Evolutionary conservation across 768 basidiomycete species (phyloP).

Genomic region (Favolaschia claudopus): DNA sequence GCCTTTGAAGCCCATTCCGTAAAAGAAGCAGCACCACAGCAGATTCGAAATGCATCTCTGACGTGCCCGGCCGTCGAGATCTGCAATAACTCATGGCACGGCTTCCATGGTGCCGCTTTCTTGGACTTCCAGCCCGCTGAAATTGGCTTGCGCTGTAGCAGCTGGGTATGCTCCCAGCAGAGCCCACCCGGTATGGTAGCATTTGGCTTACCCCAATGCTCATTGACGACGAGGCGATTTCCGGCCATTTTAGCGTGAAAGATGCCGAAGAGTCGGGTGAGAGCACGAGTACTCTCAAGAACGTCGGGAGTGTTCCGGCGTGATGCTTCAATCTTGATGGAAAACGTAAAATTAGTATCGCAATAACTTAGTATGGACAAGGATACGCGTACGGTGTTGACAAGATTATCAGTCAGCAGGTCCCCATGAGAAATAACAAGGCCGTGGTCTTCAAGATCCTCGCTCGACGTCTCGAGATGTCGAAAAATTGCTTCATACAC

Average conservation of each 20-base stretch:
- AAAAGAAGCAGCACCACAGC: conserved; percentile 6
- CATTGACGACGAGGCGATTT: conserved; percentile 30
- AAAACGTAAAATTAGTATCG: background rate
- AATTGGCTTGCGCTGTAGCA: conserved; percentile 21
- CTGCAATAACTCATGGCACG: conserved; percentile 9
- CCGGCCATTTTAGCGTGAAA: conserved; percentile 36
- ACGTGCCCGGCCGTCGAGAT: conserved; percentile 3
- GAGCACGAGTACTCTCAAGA: background rate
- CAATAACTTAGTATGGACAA: background rate
- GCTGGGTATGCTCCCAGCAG: conserved; percentile 15
- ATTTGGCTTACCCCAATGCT: conserved; percentile 39
- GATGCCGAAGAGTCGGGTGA: conserved; percentile 26
- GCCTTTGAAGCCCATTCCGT: conserved; percentile 13
- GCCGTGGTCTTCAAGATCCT: conserved; percentile 15
- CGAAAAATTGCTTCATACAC: conserved; percentile 11
- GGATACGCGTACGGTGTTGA: conserved; percentile 3
- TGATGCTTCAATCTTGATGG: conserved; percentile 19
- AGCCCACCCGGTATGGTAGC: conserved; percentile 22
- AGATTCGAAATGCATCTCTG: conserved; percentile 15
- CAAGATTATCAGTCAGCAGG: conserved; percentile 15
- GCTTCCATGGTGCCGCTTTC: conserved; percentile 12
- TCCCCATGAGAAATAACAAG: conserved; percentile 24
- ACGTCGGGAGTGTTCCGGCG: conserved; percentile 12
- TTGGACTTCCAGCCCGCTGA: conserved; percentile 1
- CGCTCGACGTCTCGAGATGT: background rate